Percentiles rank a stretch among this genome's conserved stretches.
phyloP scores from a whole-genome alignment of 257 asterid genomes.

The Lycium barbarum region DNA sequence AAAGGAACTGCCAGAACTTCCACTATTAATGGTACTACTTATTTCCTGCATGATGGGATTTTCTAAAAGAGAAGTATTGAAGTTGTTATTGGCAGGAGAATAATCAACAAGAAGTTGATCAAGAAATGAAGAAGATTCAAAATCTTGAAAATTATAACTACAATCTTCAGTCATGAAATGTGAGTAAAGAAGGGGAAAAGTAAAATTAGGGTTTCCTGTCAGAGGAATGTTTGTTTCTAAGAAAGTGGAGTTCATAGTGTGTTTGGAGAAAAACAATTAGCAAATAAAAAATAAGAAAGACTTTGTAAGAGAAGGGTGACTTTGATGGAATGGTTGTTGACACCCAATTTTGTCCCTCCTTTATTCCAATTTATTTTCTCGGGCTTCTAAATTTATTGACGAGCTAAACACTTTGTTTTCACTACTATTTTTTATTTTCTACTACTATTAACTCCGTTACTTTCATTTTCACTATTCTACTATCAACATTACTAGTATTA shows the following conservation, averaged over 20 bases:
- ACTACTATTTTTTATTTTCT: too few relatives aligned
- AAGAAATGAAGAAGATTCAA: constrained; percentile 28
- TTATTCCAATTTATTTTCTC: too few relatives aligned
- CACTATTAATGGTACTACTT: constrained; percentile 32
- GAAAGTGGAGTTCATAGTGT: constrained; percentile 5
- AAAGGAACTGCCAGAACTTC: constrained; percentile 24
- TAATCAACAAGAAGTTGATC: constrained; percentile 17
- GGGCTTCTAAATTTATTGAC: too few relatives aligned
- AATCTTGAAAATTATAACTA: constrained; percentile 22
- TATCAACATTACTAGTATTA: too few relatives aligned
- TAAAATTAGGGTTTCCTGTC: constrained; percentile 13
- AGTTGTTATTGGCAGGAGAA: constrained; percentile 13
- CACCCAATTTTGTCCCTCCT: too few relatives aligned
- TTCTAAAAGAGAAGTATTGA: not conserved
- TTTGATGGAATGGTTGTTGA: too few relatives aligned
- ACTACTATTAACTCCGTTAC: too few relatives aligned
- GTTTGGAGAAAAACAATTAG: not conserved
- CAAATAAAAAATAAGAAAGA: not conserved
- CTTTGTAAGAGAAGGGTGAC: not conserved
- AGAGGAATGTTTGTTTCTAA: constrained; percentile 24
- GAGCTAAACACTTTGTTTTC: too few relatives aligned
- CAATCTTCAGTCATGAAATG: constrained; percentile 15
- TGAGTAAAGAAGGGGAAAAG: not conserved
- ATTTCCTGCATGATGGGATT: constrained; percentile 26
- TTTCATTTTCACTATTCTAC: too few relatives aligned